A percentile compares a stretch with the other conserved stretches of the same genome.
Conservation (phyloP, 768 basidiomycete species). For the Dictyophora rubrovolvata region DNA sequence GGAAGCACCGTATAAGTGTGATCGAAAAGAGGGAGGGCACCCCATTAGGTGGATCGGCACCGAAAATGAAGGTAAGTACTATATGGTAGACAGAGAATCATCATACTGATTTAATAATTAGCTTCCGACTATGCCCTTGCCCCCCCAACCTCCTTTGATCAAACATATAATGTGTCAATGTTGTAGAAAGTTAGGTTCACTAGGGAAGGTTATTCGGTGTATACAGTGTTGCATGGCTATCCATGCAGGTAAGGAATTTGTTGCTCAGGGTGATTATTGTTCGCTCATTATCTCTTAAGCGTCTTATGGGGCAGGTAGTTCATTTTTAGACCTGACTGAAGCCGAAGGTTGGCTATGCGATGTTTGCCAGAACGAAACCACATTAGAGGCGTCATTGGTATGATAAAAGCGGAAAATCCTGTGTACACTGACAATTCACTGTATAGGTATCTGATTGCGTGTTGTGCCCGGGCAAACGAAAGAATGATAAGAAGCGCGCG, state of each 20-base stretch:
- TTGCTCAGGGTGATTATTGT: not conserved
- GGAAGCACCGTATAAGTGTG: conserved; percentile 22
- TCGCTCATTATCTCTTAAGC: conserved; percentile 26
- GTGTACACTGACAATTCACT: not conserved
- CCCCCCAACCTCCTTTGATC: conserved; percentile 47
- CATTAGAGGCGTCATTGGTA: conserved; percentile 74
- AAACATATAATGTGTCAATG: conserved; percentile 65
- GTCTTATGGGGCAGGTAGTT: conserved; percentile 39
- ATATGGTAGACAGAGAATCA: not conserved
- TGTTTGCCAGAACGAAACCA: conserved; percentile 75
- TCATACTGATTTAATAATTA: not conserved
- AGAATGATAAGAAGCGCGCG: conserved; percentile 36
- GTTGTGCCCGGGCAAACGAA: conserved; percentile 59
- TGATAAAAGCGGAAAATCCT: conserved; percentile 14
- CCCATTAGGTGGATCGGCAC: conserved; percentile 35
- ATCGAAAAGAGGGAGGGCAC: conserved; percentile 53
- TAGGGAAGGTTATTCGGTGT: conserved; percentile 74
- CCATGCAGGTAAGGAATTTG: conserved; percentile 54
- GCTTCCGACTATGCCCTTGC: not conserved
- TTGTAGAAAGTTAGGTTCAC: conserved; percentile 65
- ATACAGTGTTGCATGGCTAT: conserved; percentile 67
- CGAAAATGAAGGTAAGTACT: conserved; percentile 51
- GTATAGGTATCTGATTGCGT: conserved; percentile 72
- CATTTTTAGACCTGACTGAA: conserved; percentile 45
- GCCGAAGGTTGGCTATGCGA: conserved; percentile 80